Base-by-base conservation (phyloP, 148 eudicot species). In the Bassia scoparia region DNA sequence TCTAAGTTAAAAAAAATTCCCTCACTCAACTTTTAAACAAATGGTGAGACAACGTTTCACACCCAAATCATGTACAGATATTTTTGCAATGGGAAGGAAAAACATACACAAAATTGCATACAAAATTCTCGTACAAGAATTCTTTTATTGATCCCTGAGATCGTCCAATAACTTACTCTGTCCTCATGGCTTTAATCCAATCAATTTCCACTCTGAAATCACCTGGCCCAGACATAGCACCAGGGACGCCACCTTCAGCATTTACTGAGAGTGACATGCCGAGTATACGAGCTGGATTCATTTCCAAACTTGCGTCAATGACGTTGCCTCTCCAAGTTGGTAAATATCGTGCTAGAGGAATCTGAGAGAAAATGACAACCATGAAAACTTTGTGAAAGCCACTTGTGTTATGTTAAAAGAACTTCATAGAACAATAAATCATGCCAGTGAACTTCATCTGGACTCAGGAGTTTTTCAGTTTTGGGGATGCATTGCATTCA, bases 301-400 rank as follows among this genome's bases (percentile, higher is more conserved):
- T 96, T 73, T 96, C 99, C 88, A 96, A 13, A 12, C 80, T 72
- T 65, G 80, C 97, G 66, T 92, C 96, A 64, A 95, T 95, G 29
- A 95, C 94, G 50, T 89, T 92, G 33, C 99, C 99, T 49, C 96
- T 90, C 99, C 99, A 96, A 0, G 99, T 92, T 78, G 99, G 97
- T 63, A 92, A 77, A 78, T 89, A 95, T 74, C 91, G 91, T 43
- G 88, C 86, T 43, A 95, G 87, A 74, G 99, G 97, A 64, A 96
- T 88, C 97, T 92, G 88, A 44, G 66, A 78, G 48, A 59, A 18
- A 23, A 15, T n/a, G 49, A 65, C 13, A 20, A 9, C 10, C 67
- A 21, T 21, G 23, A n/a, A 35, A 37, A 11, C 2, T 35, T 23
- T 63, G 46, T 63, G 29, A 18, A 61, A 24, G 24, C 66, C 20